Base-by-base conservation (phyloP, 768 basidiomycete species). In the Mycena pura region DNA sequence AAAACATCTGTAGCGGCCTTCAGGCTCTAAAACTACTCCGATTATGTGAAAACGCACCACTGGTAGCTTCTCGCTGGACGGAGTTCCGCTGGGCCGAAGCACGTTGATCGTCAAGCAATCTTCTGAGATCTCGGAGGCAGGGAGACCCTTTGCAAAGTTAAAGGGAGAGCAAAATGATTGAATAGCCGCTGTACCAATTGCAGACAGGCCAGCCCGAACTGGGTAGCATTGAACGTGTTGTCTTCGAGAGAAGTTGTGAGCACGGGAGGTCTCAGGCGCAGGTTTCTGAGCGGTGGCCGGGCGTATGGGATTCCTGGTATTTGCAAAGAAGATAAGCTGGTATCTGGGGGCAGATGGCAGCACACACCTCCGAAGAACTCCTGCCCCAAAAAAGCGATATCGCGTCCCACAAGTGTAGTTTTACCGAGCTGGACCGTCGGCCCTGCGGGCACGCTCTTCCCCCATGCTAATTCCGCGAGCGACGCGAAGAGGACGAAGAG, bases 71-170 rank as follows among this genome's bases (percentile, higher is more conserved):
- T 36, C 39, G 5, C 45, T 34, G 4, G 47, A 44, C 10, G 49
- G 14, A 13, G 44, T 51, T 13, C 71, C 68, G 1, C 69, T 67
- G 2, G 81, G 80, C n/a, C 76, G 67, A 39, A 80, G 77, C 14
- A 82, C 68, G 60, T 82, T 80, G 22, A 81, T 58, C 31, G 80
- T 78, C 43, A 82, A 68, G 56, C 78, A 82, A 51, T 81, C 80
- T 63, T 82, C 80, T 28, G 76, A 76, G 6, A 34, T 46, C 9
- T 27, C 25, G 11, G 7, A 9, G 9, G 31, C 21, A 28, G 10
- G 14, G 31, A 32, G 9, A 9, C 10, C 10, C 10, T 9, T 36
- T 9, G 9, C 9, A 9, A 36, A 17, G 9, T 9, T 9, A 36
- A 36, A 36, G 10, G 11, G 8, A 41, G 6, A 14, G 22, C 27